These are phyloP conservation scores for Sicyos edulis DNA, from an alignment of 306 rosid species.

Conservation along the genomic window DNA sequence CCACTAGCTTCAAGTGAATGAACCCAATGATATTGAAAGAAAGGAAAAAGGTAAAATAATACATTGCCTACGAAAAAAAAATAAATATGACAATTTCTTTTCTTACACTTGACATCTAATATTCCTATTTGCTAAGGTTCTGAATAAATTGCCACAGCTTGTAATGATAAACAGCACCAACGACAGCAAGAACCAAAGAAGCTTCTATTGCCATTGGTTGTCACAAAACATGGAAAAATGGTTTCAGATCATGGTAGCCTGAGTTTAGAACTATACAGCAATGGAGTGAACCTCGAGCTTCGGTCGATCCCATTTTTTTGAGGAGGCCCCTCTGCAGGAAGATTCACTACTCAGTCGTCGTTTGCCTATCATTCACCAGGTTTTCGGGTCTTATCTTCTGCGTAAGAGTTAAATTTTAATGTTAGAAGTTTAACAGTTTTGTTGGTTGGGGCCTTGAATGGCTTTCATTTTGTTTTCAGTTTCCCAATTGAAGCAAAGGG, in stretches of 20 bases:
- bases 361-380: conserved; percentile 1
- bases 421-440: neutral
- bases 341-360: conserved; percentile 1
- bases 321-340: neutral
- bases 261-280: conserved; percentile 6
- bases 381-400: conserved; percentile 18
- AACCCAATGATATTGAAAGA: too few relatives aligned
- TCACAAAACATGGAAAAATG: conserved; percentile 18
- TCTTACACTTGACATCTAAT: neutral
- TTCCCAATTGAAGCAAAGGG: neutral
- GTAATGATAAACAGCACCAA: conserved; percentile 6
- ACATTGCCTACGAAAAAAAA: neutral
- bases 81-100: neutral
- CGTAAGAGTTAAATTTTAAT: neutral
- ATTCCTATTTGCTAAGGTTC: conserved; percentile 13
- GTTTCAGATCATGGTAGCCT: conserved; percentile 10
- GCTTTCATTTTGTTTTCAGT: neutral
- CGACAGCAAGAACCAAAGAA: neutral
- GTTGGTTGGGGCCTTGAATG: too few relatives aligned
- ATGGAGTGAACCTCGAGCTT: conserved; percentile 8
- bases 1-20: neutral
- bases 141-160: conserved; percentile 14
- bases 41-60: too few relatives aligned
- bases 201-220: conserved; percentile 7
- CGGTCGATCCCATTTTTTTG: neutral